Base-by-base conservation (phyloP, 352 stramenopile species). In the Globisporangium emineosum region DNA sequence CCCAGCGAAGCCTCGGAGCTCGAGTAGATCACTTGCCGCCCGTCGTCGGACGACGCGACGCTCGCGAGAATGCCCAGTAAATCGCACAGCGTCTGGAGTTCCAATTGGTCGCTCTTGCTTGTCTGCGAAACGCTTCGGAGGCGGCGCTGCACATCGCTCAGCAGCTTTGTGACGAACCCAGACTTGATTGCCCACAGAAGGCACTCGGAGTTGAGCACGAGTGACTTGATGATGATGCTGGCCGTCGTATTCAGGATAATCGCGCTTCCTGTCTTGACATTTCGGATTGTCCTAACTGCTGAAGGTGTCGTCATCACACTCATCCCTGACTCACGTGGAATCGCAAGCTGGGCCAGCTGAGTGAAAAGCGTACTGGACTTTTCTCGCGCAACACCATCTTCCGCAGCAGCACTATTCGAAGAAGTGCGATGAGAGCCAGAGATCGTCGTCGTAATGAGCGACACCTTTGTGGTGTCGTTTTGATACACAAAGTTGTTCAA, bases 191-290 rank as follows among this genome's bases (percentile, higher is more conserved):
- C 70, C 60, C 64, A 70, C 25, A 73, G 60, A 13, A 87, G 64
- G 33, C 80, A 89, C 59, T 91, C 82, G 1, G 62, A 19, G 43
- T 83, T 72, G n/a, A 89, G 62, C 23, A 91, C 52, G 8, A 66
- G 65, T 1, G 73, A 70, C 56, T 76, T 81, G 23, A 89, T 50
- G 25, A 90, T 70, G 45, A 75, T 65, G 25, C 75, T 80, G 17
- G 76, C 76, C 19, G 71, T 62, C 25, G 69, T 73, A 33, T 64
- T 71, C n/a, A 78, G 53, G 0, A 15, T 23, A 1, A 15, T 27
- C 27, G 59, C 32, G 19, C 64, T n/a, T n/a, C n/a, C 52, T 12
- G 45, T 57, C 30, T 42, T 30, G n/a, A 19, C 12, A 2, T 42
- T 32, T 47, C 29, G 33, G 29, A 15, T 8, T 27, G 6, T 15